These are phyloP conservation scores for Fusarium subtropicale DNA, from an alignment of 2,329 filamentous ascomycete species.

Conservation along the genomic window DNA sequence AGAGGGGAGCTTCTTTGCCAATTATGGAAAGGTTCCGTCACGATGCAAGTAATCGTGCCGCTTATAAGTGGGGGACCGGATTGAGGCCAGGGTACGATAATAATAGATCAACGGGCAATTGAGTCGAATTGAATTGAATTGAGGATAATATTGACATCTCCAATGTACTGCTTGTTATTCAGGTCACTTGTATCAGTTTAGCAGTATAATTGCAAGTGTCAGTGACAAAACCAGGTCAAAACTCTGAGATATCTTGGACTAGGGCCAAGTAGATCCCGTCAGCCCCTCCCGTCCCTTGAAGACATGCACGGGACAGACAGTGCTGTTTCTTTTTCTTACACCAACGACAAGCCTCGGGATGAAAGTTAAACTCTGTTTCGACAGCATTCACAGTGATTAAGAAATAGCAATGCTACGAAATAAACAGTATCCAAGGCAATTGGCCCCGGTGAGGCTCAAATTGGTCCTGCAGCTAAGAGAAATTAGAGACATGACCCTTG, in stretches of 20 bases:
- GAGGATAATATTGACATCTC: too few species aligned
- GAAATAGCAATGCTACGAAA: neutral
- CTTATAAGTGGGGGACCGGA: slow-evolving; percentile 40
- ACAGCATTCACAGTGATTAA: neutral
- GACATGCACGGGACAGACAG: slow-evolving; percentile 1
- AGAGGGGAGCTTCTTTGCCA: slow-evolving; percentile 41
- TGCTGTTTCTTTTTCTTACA: slow-evolving; percentile 29
- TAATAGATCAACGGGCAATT: neutral
- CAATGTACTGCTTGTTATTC: neutral
- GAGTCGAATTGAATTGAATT: neutral
- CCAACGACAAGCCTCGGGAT: slow-evolving; percentile 18
- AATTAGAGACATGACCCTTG: neutral
- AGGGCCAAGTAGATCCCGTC: slow-evolving; percentile 5
- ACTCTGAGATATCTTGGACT: neutral
- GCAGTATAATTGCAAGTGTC: neutral
- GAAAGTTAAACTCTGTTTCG: neutral
- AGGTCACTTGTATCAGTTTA: neutral
- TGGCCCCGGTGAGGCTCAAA: slow-evolving; percentile 8
- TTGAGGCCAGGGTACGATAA: slow-evolving; percentile 1
- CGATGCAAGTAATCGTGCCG: slow-evolving; percentile 41
- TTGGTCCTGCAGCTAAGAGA: slow-evolving; percentile 6
- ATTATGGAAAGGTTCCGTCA: slow-evolving; percentile 37
- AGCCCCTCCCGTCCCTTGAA: slow-evolving; percentile 1
- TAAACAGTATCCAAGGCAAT: neutral
- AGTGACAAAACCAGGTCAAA: neutral